Evolutionary conservation across 73 alveolate species (phyloP).

Genomic region (Paramecium octaurelia): DNA sequence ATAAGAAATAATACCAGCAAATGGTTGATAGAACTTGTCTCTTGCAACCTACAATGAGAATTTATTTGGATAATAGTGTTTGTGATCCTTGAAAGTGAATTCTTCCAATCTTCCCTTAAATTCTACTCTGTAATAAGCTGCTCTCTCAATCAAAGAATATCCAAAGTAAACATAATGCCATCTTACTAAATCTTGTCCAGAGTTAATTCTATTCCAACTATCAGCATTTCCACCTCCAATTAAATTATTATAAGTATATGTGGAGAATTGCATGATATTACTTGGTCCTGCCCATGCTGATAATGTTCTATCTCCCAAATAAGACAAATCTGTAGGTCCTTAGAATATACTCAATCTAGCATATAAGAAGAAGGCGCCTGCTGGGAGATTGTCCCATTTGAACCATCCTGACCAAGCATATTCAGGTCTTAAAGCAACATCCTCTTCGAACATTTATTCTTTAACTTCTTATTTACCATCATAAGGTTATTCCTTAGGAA

Average conservation of each 20-base stretch:
- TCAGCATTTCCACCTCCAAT: slow-evolving; percentile 27
- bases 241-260: neutral
- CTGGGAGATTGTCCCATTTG: neutral
- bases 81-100: slow-evolving; percentile 22
- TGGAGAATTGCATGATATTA: neutral
- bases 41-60: neutral
- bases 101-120: neutral
- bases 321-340: neutral
- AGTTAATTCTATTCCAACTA: neutral
- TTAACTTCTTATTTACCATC: neutral
- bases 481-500: neutral
- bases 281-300: neutral
- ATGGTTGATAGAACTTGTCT: neutral
- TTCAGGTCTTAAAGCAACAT: neutral
- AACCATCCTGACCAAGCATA: slow-evolving; percentile 50
- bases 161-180: slow-evolving; percentile 37
- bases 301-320: slow-evolving; percentile 24
- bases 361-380: neutral
- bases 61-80: neutral
- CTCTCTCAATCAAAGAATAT: neutral
- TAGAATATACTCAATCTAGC: neutral
- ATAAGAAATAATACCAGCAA: neutral
- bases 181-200: neutral
- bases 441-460: neutral
- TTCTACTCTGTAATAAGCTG: neutral